These are phyloP conservation scores for Perilla frutescens DNA, from an alignment of 257 asterid species.

Conservation along the genomic window DNA sequence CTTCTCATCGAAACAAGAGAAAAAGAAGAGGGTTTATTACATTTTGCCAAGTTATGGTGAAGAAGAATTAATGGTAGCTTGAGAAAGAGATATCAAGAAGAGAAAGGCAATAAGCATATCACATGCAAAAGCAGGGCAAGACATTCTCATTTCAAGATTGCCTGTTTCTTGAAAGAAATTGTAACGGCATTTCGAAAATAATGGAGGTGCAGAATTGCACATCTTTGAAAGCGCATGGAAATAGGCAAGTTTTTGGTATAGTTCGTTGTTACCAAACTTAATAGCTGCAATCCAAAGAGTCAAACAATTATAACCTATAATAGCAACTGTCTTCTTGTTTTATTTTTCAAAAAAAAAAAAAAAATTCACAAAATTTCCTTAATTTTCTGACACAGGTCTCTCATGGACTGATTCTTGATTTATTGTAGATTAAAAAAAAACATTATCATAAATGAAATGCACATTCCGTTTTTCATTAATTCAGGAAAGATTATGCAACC, in stretches of 20 bases:
- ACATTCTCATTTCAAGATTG: constrained; percentile 6
- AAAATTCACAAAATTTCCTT: no score
- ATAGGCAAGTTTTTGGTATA: no score
- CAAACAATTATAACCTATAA: no score
- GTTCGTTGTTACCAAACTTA: no score
- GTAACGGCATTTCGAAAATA: background rate
- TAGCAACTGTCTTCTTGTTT: no score
- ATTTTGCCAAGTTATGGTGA: background rate
- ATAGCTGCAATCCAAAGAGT: no score
- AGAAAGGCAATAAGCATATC: background rate
- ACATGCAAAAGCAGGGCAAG: constrained; percentile 18
- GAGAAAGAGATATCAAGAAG: constrained; percentile 3
- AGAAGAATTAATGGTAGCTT: background rate
- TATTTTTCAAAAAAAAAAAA: no score
- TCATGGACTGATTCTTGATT: background rate
- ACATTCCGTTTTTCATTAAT: background rate
- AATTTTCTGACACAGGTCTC: no score
- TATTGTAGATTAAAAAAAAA: background rate
- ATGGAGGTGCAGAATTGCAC: no score
- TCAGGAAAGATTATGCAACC: constrained; percentile 4
- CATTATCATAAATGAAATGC: background rate
- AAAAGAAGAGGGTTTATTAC: no score
- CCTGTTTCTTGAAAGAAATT: background rate
- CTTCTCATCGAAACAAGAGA: no score
- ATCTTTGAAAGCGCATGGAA: no score